Conservation (phyloP, 2,329 filamentous ascomycete genomes). For the Cucurbitaria berberidis region DNA sequence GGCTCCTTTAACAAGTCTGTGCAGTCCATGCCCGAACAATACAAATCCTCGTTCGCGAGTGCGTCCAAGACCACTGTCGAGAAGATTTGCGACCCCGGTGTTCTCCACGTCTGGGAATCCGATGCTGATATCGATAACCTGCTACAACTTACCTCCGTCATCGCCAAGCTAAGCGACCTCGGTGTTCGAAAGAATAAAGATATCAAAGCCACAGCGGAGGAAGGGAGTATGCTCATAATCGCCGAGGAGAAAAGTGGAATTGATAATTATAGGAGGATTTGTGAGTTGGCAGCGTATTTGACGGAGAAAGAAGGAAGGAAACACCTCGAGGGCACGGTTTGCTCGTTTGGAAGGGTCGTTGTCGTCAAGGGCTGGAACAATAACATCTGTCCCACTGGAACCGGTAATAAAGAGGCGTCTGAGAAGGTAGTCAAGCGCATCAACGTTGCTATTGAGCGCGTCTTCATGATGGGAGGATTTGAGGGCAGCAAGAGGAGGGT, state of each 20-base stretch:
- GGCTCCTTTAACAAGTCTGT: conserved; percentile 31
- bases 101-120: conserved; percentile 44
- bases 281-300: conserved; percentile 35
- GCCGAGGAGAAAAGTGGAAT: conserved; percentile 21
- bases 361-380: conserved; percentile 40
- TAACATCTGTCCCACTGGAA: not conserved
- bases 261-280: conserved; percentile 34
- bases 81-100: conserved; percentile 27
- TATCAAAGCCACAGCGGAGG: conserved; percentile 15
- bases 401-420: conserved; percentile 14
- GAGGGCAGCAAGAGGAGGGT: conserved; percentile 22
- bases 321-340: conserved; percentile 35
- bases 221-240: conserved; percentile 39
- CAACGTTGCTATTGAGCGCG: conserved; percentile 29
- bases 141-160: conserved; percentile 39
- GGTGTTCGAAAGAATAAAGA: conserved; percentile 21
- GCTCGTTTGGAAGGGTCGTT: conserved; percentile 33
- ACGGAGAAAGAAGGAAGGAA: conserved; percentile 24
- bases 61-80: conserved; percentile 27
- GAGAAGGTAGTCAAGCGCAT: conserved; percentile 32
- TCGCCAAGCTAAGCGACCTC: conserved; percentile 36
- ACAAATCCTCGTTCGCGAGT: conserved; percentile 29
- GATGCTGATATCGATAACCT: conserved; percentile 41
- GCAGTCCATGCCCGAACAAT: conserved; percentile 29
- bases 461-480: conserved; percentile 20